Percentiles rank a stretch among this genome's conserved stretches.
Conservation (phyloP, 2,329 filamentous ascomycete species). For the Trichoderma asperellum region DNA sequence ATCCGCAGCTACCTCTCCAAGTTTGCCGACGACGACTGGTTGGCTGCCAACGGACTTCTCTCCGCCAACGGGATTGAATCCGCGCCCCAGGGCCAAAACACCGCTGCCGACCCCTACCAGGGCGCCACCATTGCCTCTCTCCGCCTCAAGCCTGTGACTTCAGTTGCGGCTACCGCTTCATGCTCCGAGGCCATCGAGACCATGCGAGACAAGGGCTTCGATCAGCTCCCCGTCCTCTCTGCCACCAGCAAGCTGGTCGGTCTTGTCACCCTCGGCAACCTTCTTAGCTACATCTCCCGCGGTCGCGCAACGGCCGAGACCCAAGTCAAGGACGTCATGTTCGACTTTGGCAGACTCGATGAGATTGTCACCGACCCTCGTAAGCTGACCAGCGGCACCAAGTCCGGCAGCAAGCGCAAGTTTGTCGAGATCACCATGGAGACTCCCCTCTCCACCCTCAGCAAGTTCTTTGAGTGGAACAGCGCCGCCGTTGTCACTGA, state of each 20-base stretch:
- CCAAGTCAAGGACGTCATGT: constrained; percentile 89
- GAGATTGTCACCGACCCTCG: constrained; percentile 90
- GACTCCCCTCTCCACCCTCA: constrained; percentile 80
- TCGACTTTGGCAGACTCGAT: constrained; percentile 84
- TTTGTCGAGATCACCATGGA: constrained; percentile 95
- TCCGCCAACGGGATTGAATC: constrained; percentile 52
- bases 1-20: constrained; percentile 97
- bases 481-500: constrained; percentile 94
- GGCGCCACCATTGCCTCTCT: constrained; percentile 80
- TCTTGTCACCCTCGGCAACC: constrained; percentile 90
- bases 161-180: constrained; percentile 69
- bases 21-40: constrained; percentile 98
- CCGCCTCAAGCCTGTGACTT: constrained; percentile 90
- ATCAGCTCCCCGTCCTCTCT: constrained; percentile 89
- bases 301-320: constrained; percentile 76
- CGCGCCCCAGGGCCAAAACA: constrained; percentile 45
- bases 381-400: constrained; percentile 54
- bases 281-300: constrained; percentile 85
- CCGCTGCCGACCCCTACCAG: constrained; percentile 68
- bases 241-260: constrained; percentile 76
- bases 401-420: constrained; percentile 59
- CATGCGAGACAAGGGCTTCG: constrained; percentile 98
- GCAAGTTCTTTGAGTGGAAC: constrained; percentile 98
- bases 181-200: constrained; percentile 92
- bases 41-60: constrained; percentile 94